phyloP scores from a whole-genome alignment of 768 basidiomycete genomes.

The Trametes coccinea region DNA sequence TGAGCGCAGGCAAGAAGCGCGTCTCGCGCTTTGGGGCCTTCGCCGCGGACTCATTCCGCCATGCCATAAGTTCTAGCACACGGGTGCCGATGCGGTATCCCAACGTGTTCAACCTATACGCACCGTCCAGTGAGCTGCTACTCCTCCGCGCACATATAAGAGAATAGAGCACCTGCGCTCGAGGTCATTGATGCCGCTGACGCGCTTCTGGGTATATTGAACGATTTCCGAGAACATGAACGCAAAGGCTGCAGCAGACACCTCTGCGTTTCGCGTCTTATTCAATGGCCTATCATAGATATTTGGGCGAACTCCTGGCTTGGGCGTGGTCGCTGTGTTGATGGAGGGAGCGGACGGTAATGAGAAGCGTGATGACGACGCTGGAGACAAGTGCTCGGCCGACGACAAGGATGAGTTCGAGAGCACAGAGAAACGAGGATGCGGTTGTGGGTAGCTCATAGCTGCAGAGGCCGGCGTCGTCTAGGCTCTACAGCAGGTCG shows the following conservation, averaged over 20 bases:
- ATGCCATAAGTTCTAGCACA: constrained; percentile 83
- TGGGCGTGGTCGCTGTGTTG: constrained; percentile 44
- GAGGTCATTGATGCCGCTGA: constrained; percentile 91
- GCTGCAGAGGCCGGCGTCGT: too few species aligned
- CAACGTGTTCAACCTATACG: constrained; percentile 77
- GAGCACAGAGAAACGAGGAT: constrained; percentile 67
- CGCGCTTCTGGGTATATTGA: constrained; percentile 94
- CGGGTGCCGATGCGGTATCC: constrained; percentile 91
- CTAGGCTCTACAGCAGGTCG: too few species aligned
- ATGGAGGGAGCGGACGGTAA: constrained; percentile 57
- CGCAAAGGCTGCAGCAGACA: constrained; percentile 77
- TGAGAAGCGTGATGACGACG: constrained; percentile 69
- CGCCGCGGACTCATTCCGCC: constrained; percentile 73
- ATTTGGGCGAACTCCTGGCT: constrained; percentile 53
- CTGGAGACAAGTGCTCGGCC: constrained; percentile 51
- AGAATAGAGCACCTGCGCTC: constrained; percentile 71
- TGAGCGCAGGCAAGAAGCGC: constrained; percentile 85
- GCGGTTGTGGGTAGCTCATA: constrained; percentile 58
- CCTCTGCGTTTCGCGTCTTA: constrained; percentile 83
- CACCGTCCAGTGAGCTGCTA: background rate
- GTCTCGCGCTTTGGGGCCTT: constrained; percentile 94
- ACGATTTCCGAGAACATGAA: constrained; percentile 94
- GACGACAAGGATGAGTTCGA: constrained; percentile 57
- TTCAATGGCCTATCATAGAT: constrained; percentile 90
- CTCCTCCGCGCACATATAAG: background rate